A percentile compares a stretch with the other conserved stretches of the same genome.
These are phyloP conservation scores for Pseudogymnoascus sp. DNA, from an alignment of 2,329 filamentous ascomycete species.

Conservation along the genomic window DNA sequence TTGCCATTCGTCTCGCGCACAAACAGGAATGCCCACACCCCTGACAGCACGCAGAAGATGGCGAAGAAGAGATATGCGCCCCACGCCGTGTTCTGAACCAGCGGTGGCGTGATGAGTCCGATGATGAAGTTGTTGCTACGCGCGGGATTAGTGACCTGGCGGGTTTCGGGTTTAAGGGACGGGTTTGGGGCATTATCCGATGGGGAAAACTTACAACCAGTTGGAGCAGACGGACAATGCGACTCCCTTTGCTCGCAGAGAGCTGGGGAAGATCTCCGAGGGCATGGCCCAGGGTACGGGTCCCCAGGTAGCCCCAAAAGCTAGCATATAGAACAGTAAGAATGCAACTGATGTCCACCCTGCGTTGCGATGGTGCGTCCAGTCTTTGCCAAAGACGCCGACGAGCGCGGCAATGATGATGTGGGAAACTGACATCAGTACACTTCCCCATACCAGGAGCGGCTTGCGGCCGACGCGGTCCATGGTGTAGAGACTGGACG, in stretches of 20 bases:
- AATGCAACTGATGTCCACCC: conserved; percentile 49
- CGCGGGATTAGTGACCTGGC: background rate
- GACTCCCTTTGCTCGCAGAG: conserved; percentile 55
- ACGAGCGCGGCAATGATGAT: conserved; percentile 46
- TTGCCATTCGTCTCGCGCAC: conserved; percentile 49
- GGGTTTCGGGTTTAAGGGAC: too few relatives aligned
- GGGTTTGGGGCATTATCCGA: background rate
- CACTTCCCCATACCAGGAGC: conserved; percentile 36
- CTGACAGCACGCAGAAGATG: conserved; percentile 39
- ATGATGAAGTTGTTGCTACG: conserved; percentile 33
- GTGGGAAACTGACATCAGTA: conserved; percentile 38
- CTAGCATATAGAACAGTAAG: conserved; percentile 52
- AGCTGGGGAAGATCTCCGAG: conserved; percentile 55
- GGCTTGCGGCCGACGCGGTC: conserved; percentile 38
- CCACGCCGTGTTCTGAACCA: conserved; percentile 50
- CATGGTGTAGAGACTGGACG: conserved; percentile 39
- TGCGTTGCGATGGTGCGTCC: conserved; percentile 39
- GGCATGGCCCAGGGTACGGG: conserved; percentile 32
- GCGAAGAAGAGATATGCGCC: conserved; percentile 51
- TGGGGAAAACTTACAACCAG: conserved; percentile 38
- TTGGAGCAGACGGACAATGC: conserved; percentile 54
- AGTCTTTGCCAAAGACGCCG: conserved; percentile 41
- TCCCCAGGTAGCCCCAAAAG: conserved; percentile 37
- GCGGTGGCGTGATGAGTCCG: conserved; percentile 56
- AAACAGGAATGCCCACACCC: conserved; percentile 43